A percentile compares a stretch with the other conserved stretches of the same genome.
Evolutionary conservation across 495 filamentous ascomycete species (phyloP).

Genomic region (Lasiosphaeria miniovina): DNA sequence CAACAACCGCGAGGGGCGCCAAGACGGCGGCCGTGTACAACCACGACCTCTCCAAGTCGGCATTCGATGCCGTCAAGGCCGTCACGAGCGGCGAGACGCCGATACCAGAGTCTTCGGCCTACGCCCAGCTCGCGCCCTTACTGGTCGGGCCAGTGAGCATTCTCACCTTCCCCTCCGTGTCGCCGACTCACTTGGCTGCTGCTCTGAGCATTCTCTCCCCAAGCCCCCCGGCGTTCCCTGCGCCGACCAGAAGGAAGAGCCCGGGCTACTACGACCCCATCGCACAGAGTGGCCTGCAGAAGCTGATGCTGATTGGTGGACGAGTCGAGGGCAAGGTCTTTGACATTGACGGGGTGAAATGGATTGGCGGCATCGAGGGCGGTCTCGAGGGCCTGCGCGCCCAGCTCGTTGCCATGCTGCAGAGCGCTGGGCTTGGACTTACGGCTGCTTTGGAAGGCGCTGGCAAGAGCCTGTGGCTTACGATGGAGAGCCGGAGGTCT

Average conservation of each 20-base stretch:
- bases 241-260: conserved; percentile 68
- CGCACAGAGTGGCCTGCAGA: conserved; percentile 77
- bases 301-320: conserved; percentile 81
- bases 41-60: conserved; percentile 72
- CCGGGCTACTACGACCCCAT: conserved; percentile 75
- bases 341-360: conserved; percentile 73
- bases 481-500: conserved; percentile 71
- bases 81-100: conserved; percentile 40
- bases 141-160: conserved; percentile 76
- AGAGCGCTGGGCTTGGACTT: conserved; percentile 69
- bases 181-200: conserved; percentile 75
- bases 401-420: conserved; percentile 75
- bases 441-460: conserved; percentile 71
- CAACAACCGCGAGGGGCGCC: conserved; percentile 32
- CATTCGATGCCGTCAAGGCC: conserved; percentile 57
- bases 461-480: conserved; percentile 75
- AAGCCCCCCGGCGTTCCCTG: conserved; percentile 66
- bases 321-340: conserved; percentile 78
- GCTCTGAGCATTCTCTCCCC: conserved; percentile 74
- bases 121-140: conserved; percentile 65
- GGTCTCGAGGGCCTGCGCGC: conserved; percentile 78
- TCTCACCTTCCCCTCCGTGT: conserved; percentile 77
- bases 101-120: conserved; percentile 42
- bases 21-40: conserved; percentile 46
- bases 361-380: conserved; percentile 80